Conservation (phyloP, 306 rosid genomes). For the Gastrolobium villosum region DNA sequence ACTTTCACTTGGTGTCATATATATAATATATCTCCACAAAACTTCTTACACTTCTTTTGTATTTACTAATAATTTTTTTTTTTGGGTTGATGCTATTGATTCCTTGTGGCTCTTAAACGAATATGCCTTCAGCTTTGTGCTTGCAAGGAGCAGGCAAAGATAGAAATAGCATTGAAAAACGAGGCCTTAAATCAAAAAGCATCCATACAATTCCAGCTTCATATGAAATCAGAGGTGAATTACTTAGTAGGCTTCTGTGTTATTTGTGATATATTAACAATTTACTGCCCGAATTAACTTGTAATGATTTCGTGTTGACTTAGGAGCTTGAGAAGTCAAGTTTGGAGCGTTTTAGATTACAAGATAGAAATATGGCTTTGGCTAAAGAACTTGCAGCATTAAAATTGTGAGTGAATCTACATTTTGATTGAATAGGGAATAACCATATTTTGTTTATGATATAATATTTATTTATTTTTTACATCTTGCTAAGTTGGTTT, state of each 20-base stretch:
- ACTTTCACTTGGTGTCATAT: conserved; percentile 16
- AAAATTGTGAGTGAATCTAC: conserved; percentile 74
- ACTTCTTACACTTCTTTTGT: neutral
- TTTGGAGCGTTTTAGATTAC: conserved; percentile 63
- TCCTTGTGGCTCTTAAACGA: conserved; percentile 21
- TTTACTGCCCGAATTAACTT: conserved; percentile 5
- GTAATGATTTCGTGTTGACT: conserved; percentile 17
- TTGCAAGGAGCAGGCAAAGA: conserved; percentile 73
- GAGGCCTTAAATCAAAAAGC: conserved; percentile 74
- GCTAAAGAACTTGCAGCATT: conserved; percentile 92
- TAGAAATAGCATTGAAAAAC: conserved; percentile 59
- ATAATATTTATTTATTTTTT: conserved; percentile 4
- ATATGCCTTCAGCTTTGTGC: conserved; percentile 70
- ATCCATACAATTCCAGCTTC: conserved; percentile 61
- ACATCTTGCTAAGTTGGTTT: conserved; percentile 38
- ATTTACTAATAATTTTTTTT: neutral
- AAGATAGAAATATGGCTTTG: conserved; percentile 83
- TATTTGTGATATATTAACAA: neutral
- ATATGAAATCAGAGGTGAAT: conserved; percentile 71
- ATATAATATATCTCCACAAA: neutral
- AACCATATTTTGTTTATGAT: conserved; percentile 26
- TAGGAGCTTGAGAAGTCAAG: conserved; percentile 83
- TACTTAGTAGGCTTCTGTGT: conserved; percentile 1
- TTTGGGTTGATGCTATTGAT: conserved; percentile 39
- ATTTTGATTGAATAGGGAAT: conserved; percentile 15